Evolutionary conservation across 768 basidiomycete species (phyloP), one percentile per base, ranked within the genome.

Genomic region (Stropharia rugosoannulata): DNA sequence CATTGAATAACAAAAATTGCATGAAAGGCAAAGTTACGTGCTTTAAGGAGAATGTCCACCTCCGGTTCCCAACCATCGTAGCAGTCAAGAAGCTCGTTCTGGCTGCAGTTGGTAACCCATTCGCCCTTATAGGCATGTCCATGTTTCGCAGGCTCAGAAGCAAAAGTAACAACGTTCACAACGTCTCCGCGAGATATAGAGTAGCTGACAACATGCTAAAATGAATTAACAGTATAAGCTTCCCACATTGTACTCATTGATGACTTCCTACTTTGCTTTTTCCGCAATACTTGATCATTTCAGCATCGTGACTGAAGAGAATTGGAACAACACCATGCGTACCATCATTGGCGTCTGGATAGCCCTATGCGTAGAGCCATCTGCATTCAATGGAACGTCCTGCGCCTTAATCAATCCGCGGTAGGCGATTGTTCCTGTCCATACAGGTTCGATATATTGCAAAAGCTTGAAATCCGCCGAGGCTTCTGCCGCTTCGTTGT

Each of bases 121-220:
- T 64, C 68, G 19, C 60, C 67, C 11, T 59, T 56, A 51, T 64
- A 73, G 3, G 49, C 27, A 9, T 59, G 57, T 5, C 68, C 67
- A 43, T 71, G 70, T 29, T 70, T 67, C 29, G 73, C 58, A 13
- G 71, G 70, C 11, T 75, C 57, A 29, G 76, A 75, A 2, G 70
- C 63, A 57, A 78, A 72, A 0, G 75, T 72, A 25, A 80, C 77
- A 13, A 80, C 71, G 57, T 82, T 80, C 27, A 78, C 71, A 9
- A 79, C 61, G 19, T 68, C 72, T 1, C 76, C 75, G 55, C 69
- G 68, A 1, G 78, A 76, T 41, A 80, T 78, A 1, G 75, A 72
- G 60, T 80, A 80, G 59, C 75, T 73, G 29, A 81, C 78, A 36
- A 80, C 70, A 54, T 80, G 79, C 79, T 79, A 54, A 25, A 46